Percentiles rank a stretch among this genome's conserved stretches.
phyloP scores from a whole-genome alignment of 2,329 filamentous ascomycete species.

The Botrytis sinoallii region DNA sequence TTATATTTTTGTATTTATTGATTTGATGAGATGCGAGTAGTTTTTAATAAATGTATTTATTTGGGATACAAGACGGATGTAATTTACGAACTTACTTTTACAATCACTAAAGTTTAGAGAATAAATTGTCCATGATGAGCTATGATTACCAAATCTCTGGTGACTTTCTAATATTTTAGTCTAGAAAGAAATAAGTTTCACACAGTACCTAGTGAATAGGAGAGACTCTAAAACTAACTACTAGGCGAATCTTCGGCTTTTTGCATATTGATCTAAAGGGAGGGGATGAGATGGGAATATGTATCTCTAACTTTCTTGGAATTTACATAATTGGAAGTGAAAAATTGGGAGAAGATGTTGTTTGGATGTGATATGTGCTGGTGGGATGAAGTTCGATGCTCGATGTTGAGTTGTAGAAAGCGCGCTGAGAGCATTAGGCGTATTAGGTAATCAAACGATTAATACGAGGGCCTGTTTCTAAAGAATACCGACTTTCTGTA shows the following conservation, averaged over 20 bases:
- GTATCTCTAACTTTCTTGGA: background rate
- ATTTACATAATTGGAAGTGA: too few species aligned
- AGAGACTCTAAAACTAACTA: background rate
- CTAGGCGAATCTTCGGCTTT: background rate
- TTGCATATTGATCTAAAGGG: background rate
- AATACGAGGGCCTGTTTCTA: too few species aligned
- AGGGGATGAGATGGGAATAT: background rate
- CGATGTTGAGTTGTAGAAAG: too few species aligned
- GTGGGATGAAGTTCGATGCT: too few species aligned
- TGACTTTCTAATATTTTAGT: background rate
- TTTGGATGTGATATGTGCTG: too few species aligned
- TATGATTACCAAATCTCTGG: too few species aligned
- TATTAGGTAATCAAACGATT: too few species aligned
- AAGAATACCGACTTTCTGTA: too few species aligned
- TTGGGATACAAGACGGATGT: background rate
- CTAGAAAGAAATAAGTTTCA: background rate
- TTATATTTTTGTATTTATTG: background rate
- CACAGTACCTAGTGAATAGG: background rate
- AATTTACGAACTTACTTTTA: background rate
- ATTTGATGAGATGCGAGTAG: background rate
- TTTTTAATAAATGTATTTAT: background rate
- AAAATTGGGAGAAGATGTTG: too few species aligned
- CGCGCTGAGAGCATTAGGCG: too few species aligned
- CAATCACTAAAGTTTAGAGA: background rate
- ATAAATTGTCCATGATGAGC: background rate